Conservation (phyloP, 2,329 filamentous ascomycete species). For the Cyphellophora attinorum region DNA sequence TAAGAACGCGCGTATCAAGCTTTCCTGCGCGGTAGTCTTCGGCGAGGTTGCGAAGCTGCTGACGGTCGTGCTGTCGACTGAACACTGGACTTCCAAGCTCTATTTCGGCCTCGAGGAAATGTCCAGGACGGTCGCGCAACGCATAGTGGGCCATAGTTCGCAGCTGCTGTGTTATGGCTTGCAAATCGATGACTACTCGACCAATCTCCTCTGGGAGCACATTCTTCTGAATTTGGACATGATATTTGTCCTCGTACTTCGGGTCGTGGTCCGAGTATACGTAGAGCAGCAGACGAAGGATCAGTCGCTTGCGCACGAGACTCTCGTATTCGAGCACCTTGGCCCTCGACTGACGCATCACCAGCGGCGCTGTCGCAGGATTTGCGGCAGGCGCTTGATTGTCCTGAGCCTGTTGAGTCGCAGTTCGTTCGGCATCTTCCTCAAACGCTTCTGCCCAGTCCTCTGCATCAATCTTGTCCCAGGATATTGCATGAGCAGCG, state of each 20-base stretch:
- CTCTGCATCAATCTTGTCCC: not conserved
- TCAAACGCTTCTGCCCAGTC: not conserved
- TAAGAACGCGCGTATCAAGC: not conserved
- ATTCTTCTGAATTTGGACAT: not conserved
- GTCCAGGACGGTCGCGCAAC: too few relatives aligned
- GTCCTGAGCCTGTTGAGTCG: not conserved
- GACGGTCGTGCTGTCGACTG: not conserved
- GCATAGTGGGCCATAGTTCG: too few relatives aligned
- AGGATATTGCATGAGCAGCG: constrained; percentile 1
- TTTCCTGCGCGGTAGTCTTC: not conserved
- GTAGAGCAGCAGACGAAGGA: constrained; percentile 6
- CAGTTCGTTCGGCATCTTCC: not conserved
- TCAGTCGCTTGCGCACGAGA: constrained; percentile 1
- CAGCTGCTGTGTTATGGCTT: not conserved
- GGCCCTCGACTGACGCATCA: too few relatives aligned
- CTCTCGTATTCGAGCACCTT: not conserved
- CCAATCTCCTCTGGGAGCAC: not conserved
- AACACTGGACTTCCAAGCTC: not conserved
- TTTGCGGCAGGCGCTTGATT: not conserved
- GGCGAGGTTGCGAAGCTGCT: not conserved
- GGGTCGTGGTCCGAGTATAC: not conserved
- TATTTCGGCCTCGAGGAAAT: too few relatives aligned
- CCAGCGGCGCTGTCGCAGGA: not conserved
- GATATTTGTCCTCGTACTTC: not conserved
- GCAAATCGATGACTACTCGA: not conserved